A percentile compares a stretch with the other conserved stretches of the same genome.
Conservation (phyloP, 805 yeast species). For the Starmerella lactis-condensi region DNA sequence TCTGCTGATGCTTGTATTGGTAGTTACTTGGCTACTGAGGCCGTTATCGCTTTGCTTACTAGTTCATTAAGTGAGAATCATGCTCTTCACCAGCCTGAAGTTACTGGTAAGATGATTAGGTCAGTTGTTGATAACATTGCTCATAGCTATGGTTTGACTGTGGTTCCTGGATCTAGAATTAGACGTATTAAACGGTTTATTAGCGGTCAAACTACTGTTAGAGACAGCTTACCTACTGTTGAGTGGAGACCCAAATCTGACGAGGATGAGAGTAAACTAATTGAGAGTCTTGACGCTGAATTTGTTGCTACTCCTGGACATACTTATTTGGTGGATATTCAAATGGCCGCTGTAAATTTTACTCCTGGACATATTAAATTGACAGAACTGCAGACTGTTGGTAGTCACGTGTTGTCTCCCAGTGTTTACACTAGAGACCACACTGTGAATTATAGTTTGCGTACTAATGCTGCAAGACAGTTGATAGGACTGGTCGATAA, state of each 20-base stretch:
- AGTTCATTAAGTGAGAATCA: conserved; percentile 41
- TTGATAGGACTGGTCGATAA: conserved; percentile 48
- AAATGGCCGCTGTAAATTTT: conserved; percentile 49
- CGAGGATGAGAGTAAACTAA: conserved; percentile 10
- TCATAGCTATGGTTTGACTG: conserved; percentile 58
- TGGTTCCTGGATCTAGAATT: conserved; percentile 83
- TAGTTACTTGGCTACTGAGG: conserved; percentile 71
- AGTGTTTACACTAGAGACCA: conserved; percentile 71
- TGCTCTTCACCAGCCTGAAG: conserved; percentile 23
- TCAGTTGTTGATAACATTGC: conserved; percentile 72
- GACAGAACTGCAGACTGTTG: conserved; percentile 19
- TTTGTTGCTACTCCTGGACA: conserved; percentile 63
- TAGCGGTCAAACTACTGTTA: conserved; percentile 90
- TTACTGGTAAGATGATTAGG: conserved; percentile 58
- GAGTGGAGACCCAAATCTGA: conserved; percentile 21
- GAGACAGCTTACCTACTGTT: conserved; percentile 88
- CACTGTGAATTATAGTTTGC: conserved; percentile 61
- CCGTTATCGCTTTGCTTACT: conserved; percentile 61
- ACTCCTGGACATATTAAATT: conserved; percentile 18
- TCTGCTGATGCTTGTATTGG: conserved; percentile 85
- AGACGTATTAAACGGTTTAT: conserved; percentile 82
- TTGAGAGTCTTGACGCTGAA: conserved; percentile 31
- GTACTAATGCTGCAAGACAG: conserved; percentile 53
- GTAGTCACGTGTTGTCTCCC: conserved; percentile 18
- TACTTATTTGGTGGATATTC: conserved; percentile 68